A percentile compares a stretch with the other conserved stretches of the same genome.
Conservation (phyloP, 352 stramenopile species). For the Phytophthora pinifolia region DNA sequence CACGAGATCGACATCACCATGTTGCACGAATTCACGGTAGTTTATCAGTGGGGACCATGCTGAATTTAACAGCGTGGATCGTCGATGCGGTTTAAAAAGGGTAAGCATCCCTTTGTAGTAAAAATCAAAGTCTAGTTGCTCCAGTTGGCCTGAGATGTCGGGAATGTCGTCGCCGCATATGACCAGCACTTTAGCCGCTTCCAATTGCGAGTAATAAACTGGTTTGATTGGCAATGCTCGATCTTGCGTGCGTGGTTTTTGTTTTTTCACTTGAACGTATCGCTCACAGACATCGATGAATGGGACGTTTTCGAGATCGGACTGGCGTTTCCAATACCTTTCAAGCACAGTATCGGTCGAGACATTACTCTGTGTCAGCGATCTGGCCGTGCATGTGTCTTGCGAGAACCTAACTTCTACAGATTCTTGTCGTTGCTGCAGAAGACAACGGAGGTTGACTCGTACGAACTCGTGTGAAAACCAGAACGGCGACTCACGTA, state of each 20-base stretch:
- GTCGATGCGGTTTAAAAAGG: too few species aligned
- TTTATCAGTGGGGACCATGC: neutral
- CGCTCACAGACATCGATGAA: conserved; percentile 15
- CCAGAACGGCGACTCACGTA: conserved; percentile 14
- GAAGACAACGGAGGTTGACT: neutral
- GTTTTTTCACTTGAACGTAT: neutral
- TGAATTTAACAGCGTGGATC: neutral
- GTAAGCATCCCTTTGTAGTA: too few species aligned
- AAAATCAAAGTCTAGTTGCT: too few species aligned
- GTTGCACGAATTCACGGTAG: neutral
- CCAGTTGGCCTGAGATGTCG: too few species aligned
- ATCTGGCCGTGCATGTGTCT: too few species aligned
- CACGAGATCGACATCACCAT: neutral
- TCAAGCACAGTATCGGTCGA: conserved; percentile 1
- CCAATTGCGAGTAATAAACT: neutral
- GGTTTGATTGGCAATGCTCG: neutral
- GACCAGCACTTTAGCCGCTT: neutral
- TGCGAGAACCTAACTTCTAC: neutral
- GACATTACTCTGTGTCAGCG: neutral
- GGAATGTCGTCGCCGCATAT: neutral
- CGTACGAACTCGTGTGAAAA: conserved; percentile 15
- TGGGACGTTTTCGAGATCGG: neutral
- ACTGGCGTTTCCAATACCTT: conserved; percentile 11
- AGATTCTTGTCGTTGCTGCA: neutral
- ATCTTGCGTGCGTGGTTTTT: neutral